Conservation (phyloP, 306 rosid genomes). For the Lathyrus sativus region DNA sequence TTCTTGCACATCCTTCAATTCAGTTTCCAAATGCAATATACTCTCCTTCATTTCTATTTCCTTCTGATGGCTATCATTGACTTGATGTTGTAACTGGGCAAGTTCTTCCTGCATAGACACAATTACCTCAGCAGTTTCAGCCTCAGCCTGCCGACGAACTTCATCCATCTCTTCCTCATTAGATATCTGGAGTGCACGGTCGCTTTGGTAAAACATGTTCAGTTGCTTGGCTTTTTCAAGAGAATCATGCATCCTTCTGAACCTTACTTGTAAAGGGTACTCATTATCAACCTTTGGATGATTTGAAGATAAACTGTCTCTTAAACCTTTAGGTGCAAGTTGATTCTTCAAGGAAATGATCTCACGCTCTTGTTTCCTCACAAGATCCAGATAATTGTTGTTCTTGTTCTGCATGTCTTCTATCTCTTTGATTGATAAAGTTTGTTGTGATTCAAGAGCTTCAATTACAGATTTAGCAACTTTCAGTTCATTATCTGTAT, state of each 20-base stretch:
- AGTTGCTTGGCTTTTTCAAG: constrained; percentile 89
- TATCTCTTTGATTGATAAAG: constrained; percentile 68
- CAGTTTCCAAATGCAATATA: constrained; percentile 54
- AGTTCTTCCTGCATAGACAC: constrained; percentile 97
- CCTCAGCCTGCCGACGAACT: constrained; percentile 80
- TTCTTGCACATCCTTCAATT: constrained; percentile 62
- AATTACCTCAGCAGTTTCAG: constrained; percentile 94
- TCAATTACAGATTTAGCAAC: constrained; percentile 72
- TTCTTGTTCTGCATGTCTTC: constrained; percentile 69
- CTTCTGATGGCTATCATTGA: constrained; percentile 62
- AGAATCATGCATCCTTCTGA: constrained; percentile 83
- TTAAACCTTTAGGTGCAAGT: constrained; percentile 52
- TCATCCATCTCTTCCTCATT: constrained; percentile 90
- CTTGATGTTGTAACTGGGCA: constrained; percentile 67
- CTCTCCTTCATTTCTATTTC: constrained; percentile 71
- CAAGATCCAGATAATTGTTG: constrained; percentile 50
- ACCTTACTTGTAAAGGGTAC: constrained; percentile 56
- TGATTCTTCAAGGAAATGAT: constrained; percentile 62
- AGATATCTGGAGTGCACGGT: constrained; percentile 72
- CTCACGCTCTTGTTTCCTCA: constrained; percentile 63
- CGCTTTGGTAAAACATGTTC: constrained; percentile 71
- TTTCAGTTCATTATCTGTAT: constrained; percentile 52
- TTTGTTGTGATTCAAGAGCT: constrained; percentile 81
- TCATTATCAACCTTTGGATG: constrained; percentile 41
- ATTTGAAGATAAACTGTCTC: constrained; percentile 45